Percentiles rank a stretch among this genome's conserved stretches.
phyloP scores from a whole-genome alignment of 2,329 filamentous ascomycete species.

The Pseudocercospora ulei region DNA sequence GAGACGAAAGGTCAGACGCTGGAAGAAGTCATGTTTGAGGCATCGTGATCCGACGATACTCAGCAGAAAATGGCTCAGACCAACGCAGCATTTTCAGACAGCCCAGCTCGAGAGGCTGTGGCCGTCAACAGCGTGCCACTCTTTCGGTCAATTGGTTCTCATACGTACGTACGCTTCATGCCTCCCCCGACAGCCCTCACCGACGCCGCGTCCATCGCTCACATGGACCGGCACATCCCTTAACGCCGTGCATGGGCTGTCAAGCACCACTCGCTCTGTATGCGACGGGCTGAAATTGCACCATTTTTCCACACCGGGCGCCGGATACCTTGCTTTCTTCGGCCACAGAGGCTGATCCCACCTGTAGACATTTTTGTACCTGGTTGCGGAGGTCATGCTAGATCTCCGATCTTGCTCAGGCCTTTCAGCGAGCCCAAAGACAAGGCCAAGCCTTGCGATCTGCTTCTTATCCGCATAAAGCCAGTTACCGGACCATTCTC shows the following conservation, averaged over 20 bases:
- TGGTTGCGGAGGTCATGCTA: slow-evolving; percentile 12
- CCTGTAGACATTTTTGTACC: background rate
- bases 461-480: slow-evolving; percentile 94
- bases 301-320: slow-evolving; percentile 1
- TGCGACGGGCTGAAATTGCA: background rate
- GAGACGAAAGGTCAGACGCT: too few species aligned
- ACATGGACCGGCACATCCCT: too few species aligned
- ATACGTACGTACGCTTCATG: too few species aligned
- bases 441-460: slow-evolving; percentile 86
- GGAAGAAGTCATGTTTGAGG: too few species aligned
- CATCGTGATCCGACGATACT: too few species aligned
- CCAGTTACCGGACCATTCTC: slow-evolving; percentile 91
- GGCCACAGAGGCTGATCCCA: background rate
- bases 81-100: too few species aligned
- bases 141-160: too few species aligned
- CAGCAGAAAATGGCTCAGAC: too few species aligned
- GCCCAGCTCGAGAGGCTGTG: too few species aligned
- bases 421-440: slow-evolving; percentile 93
- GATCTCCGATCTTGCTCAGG: slow-evolving; percentile 58
- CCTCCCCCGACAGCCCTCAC: too few species aligned
- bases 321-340: slow-evolving; percentile 10
- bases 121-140: too few species aligned
- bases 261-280: slow-evolving; percentile 1
- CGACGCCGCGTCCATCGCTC: too few species aligned
- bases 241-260: background rate